These are phyloP conservation scores for Tolypocladium paradoxum DNA, from an alignment of 2,329 filamentous ascomycete genomes.

Conservation along the genomic window DNA sequence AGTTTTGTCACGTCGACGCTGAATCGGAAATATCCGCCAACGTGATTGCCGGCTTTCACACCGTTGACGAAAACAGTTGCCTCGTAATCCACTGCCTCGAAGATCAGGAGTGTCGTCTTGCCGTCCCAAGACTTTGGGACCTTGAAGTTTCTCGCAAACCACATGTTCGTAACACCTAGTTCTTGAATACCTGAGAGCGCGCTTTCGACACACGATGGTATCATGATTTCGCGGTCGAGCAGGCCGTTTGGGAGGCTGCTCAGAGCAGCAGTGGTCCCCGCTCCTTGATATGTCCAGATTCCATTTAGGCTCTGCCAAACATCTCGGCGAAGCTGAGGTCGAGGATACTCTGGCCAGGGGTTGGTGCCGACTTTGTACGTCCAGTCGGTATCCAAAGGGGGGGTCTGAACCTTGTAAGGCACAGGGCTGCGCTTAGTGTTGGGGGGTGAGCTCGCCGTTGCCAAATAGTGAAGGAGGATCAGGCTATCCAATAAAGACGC, in stretches of 20 bases:
- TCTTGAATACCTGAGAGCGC: conserved; percentile 37
- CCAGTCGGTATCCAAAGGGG: conserved; percentile 39
- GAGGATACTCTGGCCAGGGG: conserved; percentile 48
- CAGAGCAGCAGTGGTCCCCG: conserved; percentile 9
- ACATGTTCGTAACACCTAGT: conserved; percentile 30
- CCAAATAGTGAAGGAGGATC: not conserved
- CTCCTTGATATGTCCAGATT: conserved; percentile 42
- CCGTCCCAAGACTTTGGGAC: conserved; percentile 36
- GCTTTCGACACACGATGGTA: conserved; percentile 34
- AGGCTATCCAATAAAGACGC: not conserved
- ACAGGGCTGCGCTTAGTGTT: conserved; percentile 1
- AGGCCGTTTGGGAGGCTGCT: conserved; percentile 10
- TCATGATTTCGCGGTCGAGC: conserved; percentile 27
- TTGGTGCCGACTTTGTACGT: conserved; percentile 39
- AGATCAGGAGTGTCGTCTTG: conserved; percentile 38
- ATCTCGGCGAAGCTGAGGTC: conserved; percentile 42
- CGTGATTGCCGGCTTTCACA: conserved; percentile 36
- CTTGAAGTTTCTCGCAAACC: conserved; percentile 40
- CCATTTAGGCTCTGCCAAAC: conserved; percentile 47
- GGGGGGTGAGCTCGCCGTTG: not conserved
- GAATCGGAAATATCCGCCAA: conserved; percentile 53
- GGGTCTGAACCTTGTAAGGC: conserved; percentile 25
- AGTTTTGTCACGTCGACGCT: conserved; percentile 44
- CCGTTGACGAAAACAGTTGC: conserved; percentile 49
- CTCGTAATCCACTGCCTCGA: conserved; percentile 49